These are phyloP conservation scores for Populus tremula DNA, from an alignment of 345 rosid genomes.

Conservation along the genomic window DNA sequence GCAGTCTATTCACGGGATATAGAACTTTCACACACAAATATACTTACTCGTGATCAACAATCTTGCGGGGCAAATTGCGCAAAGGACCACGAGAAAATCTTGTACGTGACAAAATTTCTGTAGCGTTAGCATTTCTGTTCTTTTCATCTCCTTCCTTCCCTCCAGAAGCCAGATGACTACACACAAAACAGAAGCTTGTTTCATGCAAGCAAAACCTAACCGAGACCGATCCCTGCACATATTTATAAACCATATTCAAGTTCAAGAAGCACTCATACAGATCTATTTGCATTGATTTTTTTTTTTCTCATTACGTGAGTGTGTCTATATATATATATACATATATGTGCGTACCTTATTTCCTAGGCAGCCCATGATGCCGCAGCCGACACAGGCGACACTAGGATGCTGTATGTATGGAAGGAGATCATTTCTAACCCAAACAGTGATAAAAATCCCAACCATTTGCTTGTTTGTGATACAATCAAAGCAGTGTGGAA, in stretches of 20 bases:
- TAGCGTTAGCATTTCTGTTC: slow-evolving; percentile 75
- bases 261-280: background rate
- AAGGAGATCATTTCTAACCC: slow-evolving; percentile 68
- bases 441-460: slow-evolving; percentile 80
- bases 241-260: background rate
- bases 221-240: slow-evolving; percentile 74
- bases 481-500: slow-evolving; percentile 13
- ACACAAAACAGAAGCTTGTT: slow-evolving; percentile 77
- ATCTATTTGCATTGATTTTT: background rate
- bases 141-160: slow-evolving; percentile 88
- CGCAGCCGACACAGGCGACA: slow-evolving; percentile 92
- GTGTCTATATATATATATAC: too few relatives aligned
- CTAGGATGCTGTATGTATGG: slow-evolving; percentile 55
- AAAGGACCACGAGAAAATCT: slow-evolving; percentile 43
- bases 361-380: slow-evolving; percentile 95
- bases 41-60: slow-evolving; percentile 76
- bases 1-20: background rate
- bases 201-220: slow-evolving; percentile 72
- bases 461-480: slow-evolving; percentile 91
- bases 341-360: slow-evolving; percentile 53
- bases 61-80: slow-evolving; percentile 25
- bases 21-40: background rate
- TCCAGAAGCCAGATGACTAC: slow-evolving; percentile 87
- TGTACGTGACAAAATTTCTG: slow-evolving; percentile 74
- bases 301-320: background rate